These are phyloP conservation scores for Penicillium antarcticum DNA, from an alignment of 495 filamentous ascomycete genomes.

Conservation along the genomic window DNA sequence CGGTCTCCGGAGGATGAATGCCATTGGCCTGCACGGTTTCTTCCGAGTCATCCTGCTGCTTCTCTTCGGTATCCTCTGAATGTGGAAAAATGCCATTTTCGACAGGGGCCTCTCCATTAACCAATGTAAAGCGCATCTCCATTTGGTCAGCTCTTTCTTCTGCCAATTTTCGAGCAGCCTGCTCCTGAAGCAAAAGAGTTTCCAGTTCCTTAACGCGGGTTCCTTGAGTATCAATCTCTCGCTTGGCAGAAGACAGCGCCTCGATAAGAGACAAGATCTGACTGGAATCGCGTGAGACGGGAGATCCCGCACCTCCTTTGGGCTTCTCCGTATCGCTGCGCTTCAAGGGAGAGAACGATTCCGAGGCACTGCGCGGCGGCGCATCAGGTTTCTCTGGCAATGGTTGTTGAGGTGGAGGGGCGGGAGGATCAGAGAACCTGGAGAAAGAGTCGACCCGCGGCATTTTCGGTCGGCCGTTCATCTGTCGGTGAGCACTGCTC, in stretches of 20 bases:
- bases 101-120: conserved; percentile 15
- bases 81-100: conserved; percentile 35
- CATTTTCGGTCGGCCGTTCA: conserved; percentile 49
- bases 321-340: conserved; percentile 72
- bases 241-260: conserved; percentile 72
- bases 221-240: conserved; percentile 75
- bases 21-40: conserved; percentile 15
- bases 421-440: conserved; percentile 83
- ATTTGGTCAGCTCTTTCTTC: conserved; percentile 75
- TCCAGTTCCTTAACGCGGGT: conserved; percentile 79
- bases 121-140: conserved; percentile 44
- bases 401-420: conserved; percentile 87
- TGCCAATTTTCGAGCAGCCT: conserved; percentile 73
- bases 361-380: conserved; percentile 41
- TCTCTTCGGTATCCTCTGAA: conserved; percentile 9
- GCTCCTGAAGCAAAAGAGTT: conserved; percentile 71
- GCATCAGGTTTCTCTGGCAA: conserved; percentile 86
- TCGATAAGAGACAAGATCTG: conserved; percentile 80
- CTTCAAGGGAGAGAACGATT: conserved; percentile 56
- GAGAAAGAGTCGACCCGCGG: conserved; percentile 55
- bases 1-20: conserved; percentile 8
- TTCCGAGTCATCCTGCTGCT: conserved; percentile 9
- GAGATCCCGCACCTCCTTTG: conserved; percentile 57
- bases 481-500: conserved; percentile 32
- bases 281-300: conserved; percentile 61